Evolutionary conservation across 345 rosid genomes (phyloP).

Genomic region (Pistacia integerrima): DNA sequence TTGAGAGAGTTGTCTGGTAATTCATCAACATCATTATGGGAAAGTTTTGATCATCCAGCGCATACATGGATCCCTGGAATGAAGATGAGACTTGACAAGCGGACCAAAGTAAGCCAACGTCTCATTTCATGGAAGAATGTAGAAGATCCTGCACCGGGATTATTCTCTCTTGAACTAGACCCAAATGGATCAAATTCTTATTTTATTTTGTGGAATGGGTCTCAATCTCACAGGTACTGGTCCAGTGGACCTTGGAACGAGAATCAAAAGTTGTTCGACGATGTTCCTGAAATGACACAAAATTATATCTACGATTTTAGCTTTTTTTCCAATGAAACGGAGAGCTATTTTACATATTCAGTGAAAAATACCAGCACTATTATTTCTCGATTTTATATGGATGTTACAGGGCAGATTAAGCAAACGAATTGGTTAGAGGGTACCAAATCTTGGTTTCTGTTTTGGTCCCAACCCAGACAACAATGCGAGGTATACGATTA

Average conservation of each 20-base stretch:
- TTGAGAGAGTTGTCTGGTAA: constrained; percentile 30
- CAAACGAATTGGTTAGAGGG: constrained; percentile 10
- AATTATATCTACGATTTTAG: constrained; percentile 21
- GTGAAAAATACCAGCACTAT: neutral
- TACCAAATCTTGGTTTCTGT: constrained; percentile 9
- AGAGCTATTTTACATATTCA: constrained; percentile 17
- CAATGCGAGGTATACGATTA: constrained; percentile 18
- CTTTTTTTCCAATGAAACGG: constrained; percentile 18
- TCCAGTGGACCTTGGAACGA: constrained; percentile 65
- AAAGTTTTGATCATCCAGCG: constrained; percentile 66
- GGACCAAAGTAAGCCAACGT: constrained; percentile 31
- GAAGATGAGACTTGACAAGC: constrained; percentile 47
- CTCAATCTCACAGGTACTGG: constrained; percentile 41
- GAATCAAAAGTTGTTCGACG: neutral
- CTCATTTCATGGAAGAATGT: constrained; percentile 63
- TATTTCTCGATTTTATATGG: neutral
- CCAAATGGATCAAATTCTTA: constrained; percentile 49
- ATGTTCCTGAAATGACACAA: constrained; percentile 29
- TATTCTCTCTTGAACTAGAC: constrained; percentile 61
- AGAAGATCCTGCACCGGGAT: constrained; percentile 75
- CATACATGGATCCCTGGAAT: constrained; percentile 78
- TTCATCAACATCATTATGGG: constrained; percentile 48
- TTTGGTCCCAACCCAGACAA: constrained; percentile 26
- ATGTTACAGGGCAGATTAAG: constrained; percentile 6
- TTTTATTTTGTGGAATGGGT: constrained; percentile 48